Evolutionary conservation across 495 filamentous ascomycete species (phyloP), one percentile per base, ranked within the genome.

Genomic region (Bacidia gigantensis): DNA sequence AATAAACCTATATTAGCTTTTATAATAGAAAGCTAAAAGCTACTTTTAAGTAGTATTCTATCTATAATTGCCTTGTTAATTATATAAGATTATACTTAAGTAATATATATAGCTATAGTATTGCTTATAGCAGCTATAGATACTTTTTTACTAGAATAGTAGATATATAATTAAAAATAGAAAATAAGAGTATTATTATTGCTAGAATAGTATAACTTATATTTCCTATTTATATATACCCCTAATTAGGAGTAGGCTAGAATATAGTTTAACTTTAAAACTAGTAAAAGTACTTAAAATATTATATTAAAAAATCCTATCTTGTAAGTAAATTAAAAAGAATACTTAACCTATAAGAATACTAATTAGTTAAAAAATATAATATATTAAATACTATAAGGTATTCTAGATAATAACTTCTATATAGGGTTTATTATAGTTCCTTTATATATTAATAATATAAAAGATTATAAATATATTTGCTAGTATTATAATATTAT

Each of bases 211-310:
- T 39, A n/a, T n/a, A 10, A 39, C 10, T n/a, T 39, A 39, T 10
- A 39, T 39, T 10, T 10, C 42, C 11, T 46, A 46, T n/a, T 10
- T 46, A 12, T 45, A 45, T 11, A 11, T 12, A 12, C 11, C 20
- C 21, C 10, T 45, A 45, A 45, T 45, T 9, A 20, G 9, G 10
- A 45, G 21, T 11, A 45, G 21, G 18, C 10, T 11, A 9, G 18
- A 20, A 45, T 9, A 11, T 20, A 45, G 21, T 12, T 12, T 9
- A 10, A 11, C 21, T 45, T 11, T 11, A 9, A 45, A 22, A 46
- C 10, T 46, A 46, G 42, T n/a, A 11, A 46, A n/a, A 46, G 20
- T 46, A 46, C 20, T 46, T 11, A 46, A 46, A 46, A 46, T 11
- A 46, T 9, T 46, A 46, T 10, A 39, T 39, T 10, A 39, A 39